These are phyloP conservation scores for Beauveria pseudobassiana DNA, from an alignment of 2,329 filamentous ascomycete species.

Conservation along the genomic window DNA sequence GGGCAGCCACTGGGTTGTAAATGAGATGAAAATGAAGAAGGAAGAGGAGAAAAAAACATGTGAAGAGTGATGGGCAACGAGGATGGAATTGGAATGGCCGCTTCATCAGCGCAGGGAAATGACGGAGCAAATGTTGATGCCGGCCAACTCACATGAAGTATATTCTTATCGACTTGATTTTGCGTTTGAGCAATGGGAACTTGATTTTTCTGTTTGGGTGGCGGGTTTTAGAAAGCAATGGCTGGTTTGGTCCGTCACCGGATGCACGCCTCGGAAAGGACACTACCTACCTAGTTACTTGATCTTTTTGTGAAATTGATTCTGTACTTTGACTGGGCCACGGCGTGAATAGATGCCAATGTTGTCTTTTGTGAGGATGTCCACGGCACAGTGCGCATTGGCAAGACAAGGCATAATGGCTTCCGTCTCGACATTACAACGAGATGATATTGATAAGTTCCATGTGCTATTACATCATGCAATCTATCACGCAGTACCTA, in stretches of 20 bases:
- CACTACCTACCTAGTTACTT: neutral
- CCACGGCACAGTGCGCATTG: neutral
- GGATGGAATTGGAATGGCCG: neutral
- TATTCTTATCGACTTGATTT: conserved; percentile 6
- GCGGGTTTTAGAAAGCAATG: conserved; percentile 15
- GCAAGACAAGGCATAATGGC: neutral
- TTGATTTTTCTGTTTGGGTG: conserved; percentile 5
- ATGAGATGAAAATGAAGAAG: neutral
- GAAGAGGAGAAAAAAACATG: neutral
- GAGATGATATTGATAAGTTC: too few species aligned
- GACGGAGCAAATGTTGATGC: neutral
- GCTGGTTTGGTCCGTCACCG: conserved; percentile 13
- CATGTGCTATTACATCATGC: too few species aligned
- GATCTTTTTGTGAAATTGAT: conserved; percentile 8
- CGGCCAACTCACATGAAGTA: neutral
- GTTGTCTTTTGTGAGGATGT: too few species aligned
- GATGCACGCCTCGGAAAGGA: conserved; percentile 11
- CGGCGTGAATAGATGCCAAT: neutral
- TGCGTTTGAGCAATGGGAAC: conserved; percentile 7
- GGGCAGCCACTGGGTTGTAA: neutral
- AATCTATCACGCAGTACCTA: too few species aligned
- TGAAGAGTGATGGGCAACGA: neutral
- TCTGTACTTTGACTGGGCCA: neutral
- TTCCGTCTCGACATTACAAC: neutral
- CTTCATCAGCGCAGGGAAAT: neutral